Evolutionary conservation across 306 rosid species (phyloP), one percentile per base, ranked within the genome.

Genomic region (Nissolia schottii): DNA sequence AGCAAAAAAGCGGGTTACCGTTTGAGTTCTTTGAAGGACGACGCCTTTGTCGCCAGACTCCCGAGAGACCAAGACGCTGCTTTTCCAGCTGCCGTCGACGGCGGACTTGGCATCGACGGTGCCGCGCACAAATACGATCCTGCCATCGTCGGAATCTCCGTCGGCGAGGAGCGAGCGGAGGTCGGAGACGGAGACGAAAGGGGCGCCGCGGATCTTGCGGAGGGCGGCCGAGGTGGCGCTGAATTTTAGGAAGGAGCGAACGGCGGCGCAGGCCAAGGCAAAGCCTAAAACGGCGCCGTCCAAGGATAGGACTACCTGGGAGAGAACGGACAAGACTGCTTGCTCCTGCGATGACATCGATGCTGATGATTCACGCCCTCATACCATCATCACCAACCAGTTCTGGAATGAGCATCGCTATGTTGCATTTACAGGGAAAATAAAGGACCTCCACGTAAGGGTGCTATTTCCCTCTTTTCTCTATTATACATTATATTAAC

Each of bases 281-380:
- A 84, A 53, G 18, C 98, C 98, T 31, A 91, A 74, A 76, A 86
- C 80, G 80, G 99, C 99, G 32, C 98, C 97, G 77, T 94, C 95
- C 40, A 80, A 81, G 64, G 95, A 94, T 14, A 89, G 70, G 15
- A 85, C 93, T 7, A 94, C 70, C 18, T 84, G 91, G 7, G 95
- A 82, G 34, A 91, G 43, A 6, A 94, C 83, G n/a, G 99, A 86
- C 0, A 64, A 74, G 4, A 94, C 53, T 78, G 87, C 94, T 72
- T 84, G 96, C 1, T 94, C 97, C 50, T 79, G 88, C 19, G 92
- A 81, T n/a, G 96, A 83, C 98, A 93, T 90, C 34, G 72, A 13
- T 6, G 7, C 41, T 57, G 13, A 15, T 56, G 51, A 14, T 25
- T 37, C 54, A 54, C 18, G 37, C 25, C 20, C 57, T n/a, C 51